phyloP scores from a whole-genome alignment of 176 grass and related monocot genomes.

The Oryza officinalis region DNA sequence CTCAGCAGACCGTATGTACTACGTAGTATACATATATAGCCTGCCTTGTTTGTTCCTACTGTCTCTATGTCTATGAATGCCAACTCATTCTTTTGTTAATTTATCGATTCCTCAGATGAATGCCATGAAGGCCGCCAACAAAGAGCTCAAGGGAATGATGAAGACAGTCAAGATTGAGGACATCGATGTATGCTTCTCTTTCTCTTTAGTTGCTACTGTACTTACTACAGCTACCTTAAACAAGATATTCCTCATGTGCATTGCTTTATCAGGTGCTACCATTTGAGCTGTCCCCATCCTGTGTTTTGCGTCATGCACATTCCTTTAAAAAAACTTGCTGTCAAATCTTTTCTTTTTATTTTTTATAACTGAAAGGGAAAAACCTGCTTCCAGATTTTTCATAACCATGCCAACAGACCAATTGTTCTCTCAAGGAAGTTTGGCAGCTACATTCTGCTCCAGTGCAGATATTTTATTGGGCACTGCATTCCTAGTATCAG shows the following conservation, averaged over 20 bases:
- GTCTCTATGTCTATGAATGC: neutral
- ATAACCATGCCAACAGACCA: too few species aligned
- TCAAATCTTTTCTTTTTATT: neutral
- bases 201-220: neutral
- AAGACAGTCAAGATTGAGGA: constrained; percentile 90
- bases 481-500: neutral
- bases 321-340: neutral
- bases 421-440: too few species aligned
- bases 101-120: constrained; percentile 54
- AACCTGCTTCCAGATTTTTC: too few species aligned
- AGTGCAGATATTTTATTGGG: neutral
- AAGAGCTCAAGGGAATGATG: constrained; percentile 98
- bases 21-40: neutral
- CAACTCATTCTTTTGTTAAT: neutral
- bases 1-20: constrained; percentile 80
- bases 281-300: neutral
- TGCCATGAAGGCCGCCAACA: constrained; percentile 88
- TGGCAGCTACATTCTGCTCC: too few species aligned
- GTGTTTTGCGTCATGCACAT: neutral
- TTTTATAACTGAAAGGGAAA: too few species aligned
- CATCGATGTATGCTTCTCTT: constrained; percentile 71
- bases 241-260: neutral
- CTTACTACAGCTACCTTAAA: neutral
- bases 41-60: neutral
- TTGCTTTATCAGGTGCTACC: neutral